These are phyloP conservation scores for Macrolepiota dolichaula DNA, from an alignment of 768 basidiomycete species.

Conservation along the genomic window DNA sequence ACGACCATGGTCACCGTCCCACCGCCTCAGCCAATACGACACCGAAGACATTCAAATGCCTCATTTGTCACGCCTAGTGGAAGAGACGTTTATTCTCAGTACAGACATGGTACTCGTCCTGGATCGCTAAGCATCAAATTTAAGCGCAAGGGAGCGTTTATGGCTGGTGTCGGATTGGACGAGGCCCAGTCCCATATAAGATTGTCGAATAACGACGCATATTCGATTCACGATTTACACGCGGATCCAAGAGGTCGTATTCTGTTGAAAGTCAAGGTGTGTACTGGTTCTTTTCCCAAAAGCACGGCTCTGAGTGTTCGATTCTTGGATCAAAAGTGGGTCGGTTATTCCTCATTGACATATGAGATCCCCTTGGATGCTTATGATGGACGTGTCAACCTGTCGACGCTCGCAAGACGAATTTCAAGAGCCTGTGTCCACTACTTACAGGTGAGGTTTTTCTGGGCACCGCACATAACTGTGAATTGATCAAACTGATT, in stretches of 20 bases:
- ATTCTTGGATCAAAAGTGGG: conserved; percentile 48
- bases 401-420: conserved; percentile 65
- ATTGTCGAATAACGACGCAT: conserved; percentile 60
- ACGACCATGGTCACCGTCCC: conserved; percentile 31
- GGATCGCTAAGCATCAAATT: conserved; percentile 61
- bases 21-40: conserved; percentile 22
- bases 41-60: conserved; percentile 49
- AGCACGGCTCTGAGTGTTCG: neutral
- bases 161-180: conserved; percentile 60
- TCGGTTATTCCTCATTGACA: conserved; percentile 64
- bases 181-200: conserved; percentile 66
- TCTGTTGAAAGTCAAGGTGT: conserved; percentile 57
- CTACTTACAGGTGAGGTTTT: conserved; percentile 57
- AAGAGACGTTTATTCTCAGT: conserved; percentile 18
- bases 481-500: conserved; percentile 4
- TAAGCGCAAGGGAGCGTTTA: conserved; percentile 67
- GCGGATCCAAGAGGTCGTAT: conserved; percentile 60
- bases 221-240: conserved; percentile 60
- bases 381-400: conserved; percentile 60
- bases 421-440: conserved; percentile 71
- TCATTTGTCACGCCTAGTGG: conserved; percentile 31
- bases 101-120: conserved; percentile 33
- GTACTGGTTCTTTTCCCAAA: conserved; percentile 18
- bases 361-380: conserved; percentile 73
- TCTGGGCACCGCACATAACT: conserved; percentile 1